These are phyloP conservation scores for Vanrija sp. DNA, from an alignment of 1,284 basidiomycete genomes.

Conservation along the genomic window DNA sequence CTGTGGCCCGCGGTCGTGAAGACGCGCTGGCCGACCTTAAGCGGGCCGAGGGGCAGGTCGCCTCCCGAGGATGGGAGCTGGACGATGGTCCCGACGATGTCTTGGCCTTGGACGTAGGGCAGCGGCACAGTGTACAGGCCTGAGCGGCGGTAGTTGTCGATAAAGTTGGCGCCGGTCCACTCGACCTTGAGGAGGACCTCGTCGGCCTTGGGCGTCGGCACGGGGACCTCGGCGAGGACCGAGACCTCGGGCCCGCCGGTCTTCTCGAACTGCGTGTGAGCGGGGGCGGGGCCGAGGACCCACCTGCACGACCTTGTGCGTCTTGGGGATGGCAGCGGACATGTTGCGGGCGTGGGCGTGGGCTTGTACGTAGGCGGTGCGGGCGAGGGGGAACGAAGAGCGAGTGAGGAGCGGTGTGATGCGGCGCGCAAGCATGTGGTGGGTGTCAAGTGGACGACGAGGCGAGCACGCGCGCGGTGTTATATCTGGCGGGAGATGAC, in stretches of 20 bases:
- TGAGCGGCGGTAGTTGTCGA: conserved; percentile 44
- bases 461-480: too few species aligned
- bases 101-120: conserved; percentile 73
- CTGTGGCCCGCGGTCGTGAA: conserved; percentile 57
- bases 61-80: conserved; percentile 57
- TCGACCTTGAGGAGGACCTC: conserved; percentile 76
- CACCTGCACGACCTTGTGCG: conserved; percentile 53
- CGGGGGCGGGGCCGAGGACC: conserved; percentile 4
- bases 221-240: conserved; percentile 56
- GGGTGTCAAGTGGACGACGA: too few species aligned
- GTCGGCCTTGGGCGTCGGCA: conserved; percentile 60
- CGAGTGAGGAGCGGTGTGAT: too few species aligned
- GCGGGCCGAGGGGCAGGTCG: conserved; percentile 53
- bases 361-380: neutral
- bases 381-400: neutral
- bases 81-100: conserved; percentile 71
- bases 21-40: conserved; percentile 44
- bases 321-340: conserved; percentile 45
- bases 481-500: too few species aligned
- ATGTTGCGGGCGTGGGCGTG: conserved; percentile 9
- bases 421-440: conserved; percentile 5
- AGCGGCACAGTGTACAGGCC: conserved; percentile 56
- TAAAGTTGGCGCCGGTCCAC: conserved; percentile 72
- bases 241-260: conserved; percentile 70
- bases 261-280: conserved; percentile 44